These are phyloP conservation scores for Agaricus subrufescens DNA, from an alignment of 768 basidiomycete species.

Conservation along the genomic window DNA sequence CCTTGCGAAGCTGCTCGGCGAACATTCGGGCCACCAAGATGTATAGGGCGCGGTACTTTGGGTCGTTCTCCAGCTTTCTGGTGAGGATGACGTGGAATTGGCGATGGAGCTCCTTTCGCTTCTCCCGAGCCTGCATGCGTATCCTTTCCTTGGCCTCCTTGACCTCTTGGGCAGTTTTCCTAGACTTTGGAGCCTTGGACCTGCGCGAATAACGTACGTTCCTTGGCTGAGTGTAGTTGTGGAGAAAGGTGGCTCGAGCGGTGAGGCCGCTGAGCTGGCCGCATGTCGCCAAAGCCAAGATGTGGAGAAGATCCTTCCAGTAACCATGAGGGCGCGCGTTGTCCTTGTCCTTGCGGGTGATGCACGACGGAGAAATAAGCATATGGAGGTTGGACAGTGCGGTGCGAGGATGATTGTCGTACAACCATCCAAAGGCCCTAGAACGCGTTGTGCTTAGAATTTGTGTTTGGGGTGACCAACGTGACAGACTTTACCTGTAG, in stretches of 20 bases:
- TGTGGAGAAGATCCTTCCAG: conserved; percentile 74
- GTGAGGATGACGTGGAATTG: conserved; percentile 31
- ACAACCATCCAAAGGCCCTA: conserved; percentile 65
- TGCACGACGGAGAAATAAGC: conserved; percentile 50
- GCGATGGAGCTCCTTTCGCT: conserved; percentile 18
- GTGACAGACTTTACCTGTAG: conserved; percentile 36
- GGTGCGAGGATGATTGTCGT: conserved; percentile 63
- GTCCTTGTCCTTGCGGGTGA: conserved; percentile 24
- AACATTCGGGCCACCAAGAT: conserved; percentile 60
- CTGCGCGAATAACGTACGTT: not conserved
- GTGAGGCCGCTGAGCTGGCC: conserved; percentile 38
- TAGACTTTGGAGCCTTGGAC: conserved; percentile 5
- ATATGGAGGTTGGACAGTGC: conserved; percentile 56
- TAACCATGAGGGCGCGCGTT: conserved; percentile 47
- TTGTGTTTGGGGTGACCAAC: not conserved
- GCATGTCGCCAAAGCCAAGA: conserved; percentile 54
- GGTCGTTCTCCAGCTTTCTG: conserved; percentile 34
- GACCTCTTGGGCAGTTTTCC: conserved; percentile 14
- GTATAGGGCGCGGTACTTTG: conserved; percentile 59
- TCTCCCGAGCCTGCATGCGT: conserved; percentile 16
- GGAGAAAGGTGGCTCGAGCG: conserved; percentile 22
- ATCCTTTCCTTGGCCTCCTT: conserved; percentile 11
- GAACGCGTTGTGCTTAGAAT: not conserved
- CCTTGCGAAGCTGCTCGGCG: conserved; percentile 43
- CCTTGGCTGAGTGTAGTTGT: conserved; percentile 15